A percentile compares a stretch with the other conserved stretches of the same genome.
Conservation (phyloP, 768 basidiomycete species). For the Lentinula guzmanii region DNA sequence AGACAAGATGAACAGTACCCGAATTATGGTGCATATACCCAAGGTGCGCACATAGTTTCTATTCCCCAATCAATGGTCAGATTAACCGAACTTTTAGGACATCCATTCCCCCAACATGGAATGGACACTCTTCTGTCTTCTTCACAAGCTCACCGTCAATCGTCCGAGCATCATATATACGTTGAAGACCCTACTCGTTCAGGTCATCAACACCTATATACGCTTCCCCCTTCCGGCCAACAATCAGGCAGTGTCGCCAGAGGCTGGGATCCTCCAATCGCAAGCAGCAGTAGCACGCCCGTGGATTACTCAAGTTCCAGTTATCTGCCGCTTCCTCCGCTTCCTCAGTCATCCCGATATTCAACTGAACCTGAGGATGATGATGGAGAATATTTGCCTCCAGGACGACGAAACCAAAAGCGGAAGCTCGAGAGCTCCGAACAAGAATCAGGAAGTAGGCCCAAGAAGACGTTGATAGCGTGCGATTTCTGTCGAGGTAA, state of each 20-base stretch:
- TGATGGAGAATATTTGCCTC: conserved; percentile 15
- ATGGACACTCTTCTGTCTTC: neutral
- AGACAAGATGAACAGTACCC: neutral
- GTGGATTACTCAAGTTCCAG: neutral
- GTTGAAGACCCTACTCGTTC: neutral
- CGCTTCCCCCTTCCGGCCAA: neutral
- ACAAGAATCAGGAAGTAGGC: conserved; percentile 18
- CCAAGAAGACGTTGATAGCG: conserved; percentile 53
- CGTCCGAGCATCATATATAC: neutral
- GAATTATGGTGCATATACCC: neutral
- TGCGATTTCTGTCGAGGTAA: conserved; percentile 77
- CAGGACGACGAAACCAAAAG: conserved; percentile 17
- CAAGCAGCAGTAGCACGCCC: neutral
- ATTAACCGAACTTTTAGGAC: neutral
- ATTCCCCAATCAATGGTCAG: neutral
- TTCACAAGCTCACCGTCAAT: neutral
- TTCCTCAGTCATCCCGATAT: neutral
- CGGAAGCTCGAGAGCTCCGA: conserved; percentile 18
- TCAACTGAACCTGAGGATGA: conserved; percentile 18
- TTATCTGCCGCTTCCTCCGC: neutral
- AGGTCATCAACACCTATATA: neutral
- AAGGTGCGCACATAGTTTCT: neutral
- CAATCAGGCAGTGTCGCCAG: neutral
- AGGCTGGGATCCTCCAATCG: neutral
- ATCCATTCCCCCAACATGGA: neutral